Evolutionary conservation across 148 eudicot genomes (phyloP), one percentile per base, ranked within the genome.

Genomic region (Linanthus parryae): DNA sequence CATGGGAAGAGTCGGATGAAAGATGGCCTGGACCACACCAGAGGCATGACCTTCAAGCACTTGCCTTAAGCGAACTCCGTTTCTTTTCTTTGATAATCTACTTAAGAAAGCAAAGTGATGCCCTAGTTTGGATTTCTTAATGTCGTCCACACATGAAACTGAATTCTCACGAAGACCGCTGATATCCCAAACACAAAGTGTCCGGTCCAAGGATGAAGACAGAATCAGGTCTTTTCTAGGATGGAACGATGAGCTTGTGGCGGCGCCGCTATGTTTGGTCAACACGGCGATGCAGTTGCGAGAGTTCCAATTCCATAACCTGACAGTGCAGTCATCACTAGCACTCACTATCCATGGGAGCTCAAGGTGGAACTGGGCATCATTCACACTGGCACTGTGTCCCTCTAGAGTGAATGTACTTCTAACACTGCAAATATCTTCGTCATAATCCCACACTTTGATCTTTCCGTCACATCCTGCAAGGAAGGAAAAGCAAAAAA

Each of bases 391-490:
- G n/a, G n/a, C n/a, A n/a, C n/a, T n/a, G n/a, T n/a, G n/a, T n/a
- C n/a, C n/a, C n/a, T n/a, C n/a, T n/a, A n/a, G n/a, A n/a, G n/a
- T n/a, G n/a, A 84, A 84, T 25, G 81, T 63, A 63, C 94, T 81
- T 67, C 88, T 63, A 46, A 78, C 88, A 69, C 76, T 44, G 60
- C n/a, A n/a, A n/a, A n/a, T n/a, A n/a, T n/a, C n/a, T n/a, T n/a
- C n/a, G n/a, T 84, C 77, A n/a, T n/a, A n/a, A n/a, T n/a, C n/a
- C n/a, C n/a, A n/a, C n/a, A n/a, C n/a, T n/a, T n/a, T n/a, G n/a
- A 80, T 80, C 62, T 84, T 77, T 63, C 80, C 77, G 63, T 84
- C 92, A 64, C 77, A 8, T n/a, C n/a, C n/a, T n/a, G n/a, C n/a
- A n/a, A n/a, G n/a, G n/a, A n/a, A n/a, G n/a, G n/a, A n/a, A n/a